A percentile compares a stretch with the other conserved stretches of the same genome.
These are phyloP conservation scores for Jamesozyma hellenica DNA, from an alignment of 805 yeast species.

Conservation along the genomic window DNA sequence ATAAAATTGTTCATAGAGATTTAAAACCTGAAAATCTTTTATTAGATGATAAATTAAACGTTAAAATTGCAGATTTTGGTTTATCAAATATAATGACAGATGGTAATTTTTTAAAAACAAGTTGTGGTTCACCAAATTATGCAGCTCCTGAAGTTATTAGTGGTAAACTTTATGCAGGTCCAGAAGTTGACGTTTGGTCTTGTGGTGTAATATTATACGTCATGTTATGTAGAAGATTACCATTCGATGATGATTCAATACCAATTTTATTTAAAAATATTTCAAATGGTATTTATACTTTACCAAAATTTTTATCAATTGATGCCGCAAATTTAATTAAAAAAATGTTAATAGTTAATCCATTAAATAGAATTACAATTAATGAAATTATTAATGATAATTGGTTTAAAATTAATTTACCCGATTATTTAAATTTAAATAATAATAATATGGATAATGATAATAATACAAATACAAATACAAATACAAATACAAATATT, in stretches of 20 bases:
- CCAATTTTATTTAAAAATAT: conserved; percentile 91
- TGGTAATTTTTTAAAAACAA: conserved; percentile 87
- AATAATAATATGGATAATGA: conserved; percentile 13
- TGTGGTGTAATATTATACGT: conserved; percentile 93
- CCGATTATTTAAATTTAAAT: conserved; percentile 62
- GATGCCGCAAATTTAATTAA: conserved; percentile 80
- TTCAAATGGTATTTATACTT: conserved; percentile 81
- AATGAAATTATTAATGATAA: conserved; percentile 88
- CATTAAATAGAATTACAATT: conserved; percentile 85
- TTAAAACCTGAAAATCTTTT: conserved; percentile 90
- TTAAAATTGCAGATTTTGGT: conserved; percentile 94
- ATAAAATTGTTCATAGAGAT: conserved; percentile 93
- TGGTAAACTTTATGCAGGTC: conserved; percentile 93
- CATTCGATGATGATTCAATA: conserved; percentile 92
- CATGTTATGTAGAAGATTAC: conserved; percentile 90
- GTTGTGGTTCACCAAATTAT: conserved; percentile 94
- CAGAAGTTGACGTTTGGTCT: conserved; percentile 97
- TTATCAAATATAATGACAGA: conserved; percentile 93
- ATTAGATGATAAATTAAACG: conserved; percentile 81
- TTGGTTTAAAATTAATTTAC: conserved; percentile 79
- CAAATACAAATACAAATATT: neutral
- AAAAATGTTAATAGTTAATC: conserved; percentile 89
- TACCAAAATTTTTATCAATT: conserved; percentile 74
- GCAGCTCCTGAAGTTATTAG: conserved; percentile 97
- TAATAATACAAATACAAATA: conserved; percentile 11